These are phyloP conservation scores for Phialophora expanda DNA, from an alignment of 2,329 filamentous ascomycete genomes.

Conservation along the genomic window DNA sequence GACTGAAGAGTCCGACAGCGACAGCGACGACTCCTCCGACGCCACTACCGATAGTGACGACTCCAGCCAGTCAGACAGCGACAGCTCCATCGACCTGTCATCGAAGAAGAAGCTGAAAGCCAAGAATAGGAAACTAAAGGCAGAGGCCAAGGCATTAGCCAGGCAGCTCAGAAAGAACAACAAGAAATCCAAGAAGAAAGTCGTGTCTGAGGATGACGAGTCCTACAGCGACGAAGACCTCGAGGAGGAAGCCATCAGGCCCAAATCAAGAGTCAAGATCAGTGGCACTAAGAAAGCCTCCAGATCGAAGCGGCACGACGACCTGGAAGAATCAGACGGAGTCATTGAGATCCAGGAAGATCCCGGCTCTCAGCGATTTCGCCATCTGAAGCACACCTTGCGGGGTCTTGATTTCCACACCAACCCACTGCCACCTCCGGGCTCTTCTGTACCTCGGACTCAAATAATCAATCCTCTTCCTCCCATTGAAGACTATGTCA, in stretches of 20 bases:
- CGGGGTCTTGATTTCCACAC: conserved; percentile 18
- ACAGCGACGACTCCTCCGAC: conserved; percentile 20
- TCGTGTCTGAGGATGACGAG: conserved; percentile 21
- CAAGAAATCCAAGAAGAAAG: conserved; percentile 24
- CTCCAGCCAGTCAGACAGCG: conserved; percentile 27
- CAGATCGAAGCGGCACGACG: conserved; percentile 9
- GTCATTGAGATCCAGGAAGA: conserved; percentile 27
- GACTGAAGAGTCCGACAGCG: conserved; percentile 14
- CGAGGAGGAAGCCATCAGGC: conserved; percentile 11
- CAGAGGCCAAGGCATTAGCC: conserved; percentile 27
- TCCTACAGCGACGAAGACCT: conserved; percentile 18
- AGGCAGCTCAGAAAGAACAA: conserved; percentile 22
- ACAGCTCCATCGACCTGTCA: conserved; percentile 24
- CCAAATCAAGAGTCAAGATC: conserved; percentile 12
- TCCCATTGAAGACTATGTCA: conserved; percentile 4
- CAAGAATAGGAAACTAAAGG: conserved; percentile 28
- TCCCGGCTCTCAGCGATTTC: conserved; percentile 24
- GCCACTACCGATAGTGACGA: conserved; percentile 20
- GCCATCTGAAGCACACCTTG: conserved; percentile 19
- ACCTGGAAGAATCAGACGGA: conserved; percentile 19
- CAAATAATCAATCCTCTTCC: conserved; percentile 9
- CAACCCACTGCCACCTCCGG: conserved; percentile 6
- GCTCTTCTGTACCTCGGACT: conserved; percentile 5
- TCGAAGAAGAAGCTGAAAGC: conserved; percentile 28
- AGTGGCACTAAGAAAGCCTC: conserved; percentile 18